Base-by-base conservation (phyloP, 805 yeast species). In the Pichia nakasei region DNA sequence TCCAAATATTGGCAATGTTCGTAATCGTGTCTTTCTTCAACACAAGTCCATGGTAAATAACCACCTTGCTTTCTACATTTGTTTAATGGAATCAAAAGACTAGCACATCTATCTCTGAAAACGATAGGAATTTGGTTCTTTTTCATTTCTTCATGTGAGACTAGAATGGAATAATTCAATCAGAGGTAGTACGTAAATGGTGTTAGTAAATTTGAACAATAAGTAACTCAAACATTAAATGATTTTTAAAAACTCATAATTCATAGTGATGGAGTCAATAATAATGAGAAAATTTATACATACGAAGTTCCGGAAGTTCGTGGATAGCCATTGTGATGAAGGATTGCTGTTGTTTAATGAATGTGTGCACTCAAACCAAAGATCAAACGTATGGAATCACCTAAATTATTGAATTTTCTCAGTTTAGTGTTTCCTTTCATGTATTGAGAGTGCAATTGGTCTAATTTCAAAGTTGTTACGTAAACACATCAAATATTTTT, bases 1-100 rank as follows among this genome's bases (percentile, higher is more conserved):
- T 86, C 95, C 62, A 80, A 63, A 61, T 82, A 82, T 64, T 85
- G 84, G 63, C 95, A 85, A 59, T 83, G 83, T 63, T 85, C 95
- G 71, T 88, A 86, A 35, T 57, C 79, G 54, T 86, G 94, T 60
- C 87, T 78, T 66, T 82, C 86, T 51, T 82, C 82, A 46, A 73
- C 70, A 55, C 95, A 85, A 54, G 76, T 78, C 84, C 84, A 79
- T 26, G 85, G 85, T 60, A 78, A 52, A 53, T 66, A 79, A 57
- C 66, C 63, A 12, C 73, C 70, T 52, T 78, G 80, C 41, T 67
- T 65, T 45, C 85, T 73, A 58, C 85, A 79, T 54, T 74, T 73
- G 61, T 76, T 76, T 45, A 79, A 63, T 17, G 84, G 84, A 22
- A 80, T 71, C 49, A 77, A 63, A 43, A 79, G 58, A 20, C 71